phyloP scores from a whole-genome alignment of 2,329 filamentous ascomycete genomes.

The Pseudocercospora eumusae region DNA sequence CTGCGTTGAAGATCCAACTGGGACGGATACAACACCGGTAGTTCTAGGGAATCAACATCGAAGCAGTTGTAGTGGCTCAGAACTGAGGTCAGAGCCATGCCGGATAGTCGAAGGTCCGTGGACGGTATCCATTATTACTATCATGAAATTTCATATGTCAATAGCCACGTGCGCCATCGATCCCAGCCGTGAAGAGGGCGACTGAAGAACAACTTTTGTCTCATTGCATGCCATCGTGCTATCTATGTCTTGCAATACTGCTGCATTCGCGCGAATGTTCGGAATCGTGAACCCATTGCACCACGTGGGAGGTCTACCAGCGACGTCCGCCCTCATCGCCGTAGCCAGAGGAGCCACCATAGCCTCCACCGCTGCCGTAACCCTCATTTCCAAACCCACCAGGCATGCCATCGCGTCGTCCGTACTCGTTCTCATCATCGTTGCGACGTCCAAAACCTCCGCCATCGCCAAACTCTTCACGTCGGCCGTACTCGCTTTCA shows the following conservation, averaged over 20 bases:
- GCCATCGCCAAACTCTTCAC: conserved; percentile 12
- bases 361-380: conserved; percentile 20
- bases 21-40: no score
- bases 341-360: conserved; percentile 13
- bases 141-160: no score
- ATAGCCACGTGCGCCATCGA: neutral
- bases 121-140: no score
- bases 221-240: neutral
- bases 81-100: no score
- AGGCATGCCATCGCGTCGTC: conserved; percentile 24
- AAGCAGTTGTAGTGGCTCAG: no score
- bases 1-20: no score
- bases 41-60: no score
- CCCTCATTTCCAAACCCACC: conserved; percentile 26
- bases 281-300: neutral
- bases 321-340: conserved; percentile 18
- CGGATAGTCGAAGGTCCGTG: no score
- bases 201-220: neutral
- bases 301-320: conserved; percentile 10
- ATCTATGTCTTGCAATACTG: neutral
- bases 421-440: conserved; percentile 11
- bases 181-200: neutral
- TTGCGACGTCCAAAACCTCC: conserved; percentile 10
- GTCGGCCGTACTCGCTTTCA: conserved; percentile 17
- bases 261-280: neutral